Conservation (phyloP, 1,139 yeast genomes). For the Hanseniaspora sp. region DNA sequence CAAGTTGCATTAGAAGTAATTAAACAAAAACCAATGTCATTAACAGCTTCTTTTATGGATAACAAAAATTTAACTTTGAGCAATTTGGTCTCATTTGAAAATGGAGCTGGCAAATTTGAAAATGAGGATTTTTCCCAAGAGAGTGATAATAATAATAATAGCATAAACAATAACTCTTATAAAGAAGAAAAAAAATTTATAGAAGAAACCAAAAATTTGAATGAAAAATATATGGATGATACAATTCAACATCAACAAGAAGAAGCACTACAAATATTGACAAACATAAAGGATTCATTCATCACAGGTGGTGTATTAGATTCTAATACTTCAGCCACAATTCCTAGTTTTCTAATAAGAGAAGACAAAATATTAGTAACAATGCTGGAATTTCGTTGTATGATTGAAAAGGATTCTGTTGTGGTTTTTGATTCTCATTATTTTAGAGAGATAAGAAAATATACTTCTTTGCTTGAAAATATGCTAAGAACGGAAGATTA, state of each 20-base stretch:
- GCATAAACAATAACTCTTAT: background rate
- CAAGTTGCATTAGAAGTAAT: background rate
- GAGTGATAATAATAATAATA: background rate
- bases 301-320: slow-evolving; percentile 14
- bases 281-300: slow-evolving; percentile 9
- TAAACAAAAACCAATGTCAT: background rate
- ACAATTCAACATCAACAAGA: slow-evolving; percentile 3
- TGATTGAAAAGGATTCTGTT: slow-evolving; percentile 53
- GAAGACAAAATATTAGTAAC: slow-evolving; percentile 51
- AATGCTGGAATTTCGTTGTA: slow-evolving; percentile 56
- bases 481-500: slow-evolving; percentile 24
- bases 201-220: background rate
- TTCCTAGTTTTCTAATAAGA: slow-evolving; percentile 57
- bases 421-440: slow-evolving; percentile 55
- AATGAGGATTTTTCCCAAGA: background rate
- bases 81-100: background rate
- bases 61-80: slow-evolving; percentile 1
- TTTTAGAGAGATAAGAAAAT: slow-evolving; percentile 27
- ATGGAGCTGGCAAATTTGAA: background rate
- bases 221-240: background rate
- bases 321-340: slow-evolving; percentile 35
- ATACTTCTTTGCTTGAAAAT: slow-evolving; percentile 8
- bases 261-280: slow-evolving; percentile 6
- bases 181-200: background rate
- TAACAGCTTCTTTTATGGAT: background rate